Evolutionary conservation across 192 early-diverging fungal species (phyloP).

Genomic region (Allomyces javanicus): DNA sequence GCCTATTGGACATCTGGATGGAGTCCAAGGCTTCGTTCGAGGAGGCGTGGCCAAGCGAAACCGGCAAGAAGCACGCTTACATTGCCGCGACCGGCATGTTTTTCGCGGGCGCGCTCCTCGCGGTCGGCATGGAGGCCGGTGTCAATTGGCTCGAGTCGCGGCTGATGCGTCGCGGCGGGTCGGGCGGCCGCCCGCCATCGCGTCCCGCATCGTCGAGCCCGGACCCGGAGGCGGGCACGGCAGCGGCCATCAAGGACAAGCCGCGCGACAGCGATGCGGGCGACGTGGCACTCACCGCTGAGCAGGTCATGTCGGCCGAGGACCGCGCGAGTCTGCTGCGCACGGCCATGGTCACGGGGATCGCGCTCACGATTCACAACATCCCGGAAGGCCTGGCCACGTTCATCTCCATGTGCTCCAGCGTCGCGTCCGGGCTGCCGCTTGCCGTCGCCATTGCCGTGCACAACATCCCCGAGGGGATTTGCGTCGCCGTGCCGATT

Average conservation of each 20-base stretch:
- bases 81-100: slow-evolving; percentile 1
- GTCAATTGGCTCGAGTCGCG: slow-evolving; percentile 3
- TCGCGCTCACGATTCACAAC: slow-evolving; percentile 4
- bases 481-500: slow-evolving; percentile 4
- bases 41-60: too few species aligned
- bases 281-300: too few species aligned
- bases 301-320: too few species aligned
- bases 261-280: too few species aligned
- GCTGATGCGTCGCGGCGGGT: slow-evolving; percentile 3
- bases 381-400: slow-evolving; percentile 4
- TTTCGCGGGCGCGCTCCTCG: slow-evolving; percentile 1
- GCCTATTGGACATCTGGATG: slow-evolving; percentile 1
- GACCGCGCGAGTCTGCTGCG: too few species aligned
- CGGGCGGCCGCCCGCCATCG: slow-evolving; percentile 1
- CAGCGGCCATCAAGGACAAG: too few species aligned
- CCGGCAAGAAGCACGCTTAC: not conserved
- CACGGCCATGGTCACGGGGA: not conserved
- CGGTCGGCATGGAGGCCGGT: not conserved
- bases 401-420: not conserved
- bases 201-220: not conserved
- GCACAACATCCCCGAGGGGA: slow-evolving; percentile 6
- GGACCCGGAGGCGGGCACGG: too few species aligned
- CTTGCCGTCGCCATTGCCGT: slow-evolving; percentile 2
- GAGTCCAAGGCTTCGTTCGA: slow-evolving; percentile 1
- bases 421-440: not conserved